Base-by-base conservation (phyloP, 306 rosid genomes). In the Gynostemma pentaphyllum region DNA sequence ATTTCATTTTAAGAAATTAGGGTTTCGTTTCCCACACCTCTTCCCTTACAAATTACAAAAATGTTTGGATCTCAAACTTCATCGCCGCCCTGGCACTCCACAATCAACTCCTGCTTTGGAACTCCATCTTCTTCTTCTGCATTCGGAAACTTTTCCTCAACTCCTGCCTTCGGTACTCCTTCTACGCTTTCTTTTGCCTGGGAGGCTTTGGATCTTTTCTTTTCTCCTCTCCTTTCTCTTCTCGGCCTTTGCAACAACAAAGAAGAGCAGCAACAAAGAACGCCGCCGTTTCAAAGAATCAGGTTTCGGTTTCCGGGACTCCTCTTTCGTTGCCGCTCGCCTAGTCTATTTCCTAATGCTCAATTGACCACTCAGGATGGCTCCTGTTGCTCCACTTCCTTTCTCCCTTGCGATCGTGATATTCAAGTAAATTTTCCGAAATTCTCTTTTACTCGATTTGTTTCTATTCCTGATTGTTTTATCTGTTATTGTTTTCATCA, bases 371-470 rank as follows among this genome's bases (percentile, higher is more conserved):
- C 95, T 64, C 95, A 83, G 82, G n/a, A 94, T 94, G 97, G 99
- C 99, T 44, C 91, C 85, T 1, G 99, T 94, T 4, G 82, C 95
- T 30, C 90, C 97, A 2, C 84, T 88, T 55, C 82, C 99, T 29
- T 88, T 84, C 71, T 92, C 95, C 72, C 82, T 84, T 11, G 90
- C 99, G 95, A 92, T 79, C 96, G 94, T 45, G 95, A 92, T 66
- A 68, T 92, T 81, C 96, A 86, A 68, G 99, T 92, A 52, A 8
- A 50, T 7, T n/a, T 46, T 16, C 42, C 41, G 24, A 41, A 40
- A n/a, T n/a, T 65, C 9, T 62, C 29, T 9, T 23, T 48, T 19
- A n/a, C n/a, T 37, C 0, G 0, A 30, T 56, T 32, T 45, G 8
- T 24, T 39, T 59, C 42, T 4, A 14, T 48, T 23, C 21, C 18